Evolutionary conservation across 1,139 yeast genomes (phyloP), one percentile per base, ranked within the genome.

Genomic region (Taphrina deformans): DNA sequence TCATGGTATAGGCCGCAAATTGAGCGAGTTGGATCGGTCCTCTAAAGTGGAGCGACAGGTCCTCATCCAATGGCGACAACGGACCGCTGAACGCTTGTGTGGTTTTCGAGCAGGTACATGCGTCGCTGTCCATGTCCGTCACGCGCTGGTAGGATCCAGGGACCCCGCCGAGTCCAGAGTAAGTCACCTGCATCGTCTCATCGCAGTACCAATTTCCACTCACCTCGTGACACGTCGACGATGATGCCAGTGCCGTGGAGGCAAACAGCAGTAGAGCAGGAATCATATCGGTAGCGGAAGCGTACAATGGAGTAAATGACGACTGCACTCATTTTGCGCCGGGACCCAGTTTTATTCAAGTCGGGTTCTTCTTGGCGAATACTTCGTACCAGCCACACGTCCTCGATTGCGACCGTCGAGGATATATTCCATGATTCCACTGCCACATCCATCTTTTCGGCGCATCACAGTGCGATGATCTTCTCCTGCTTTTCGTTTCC

Each of bases 1-100:
- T 69, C 68, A 85, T 84, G 68, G 82, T 80, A 77, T 86, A 87
- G 71, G 82, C 89, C 71, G 91, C 97, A 74, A 93, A 90, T 77
- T 89, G 88, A 72, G 81, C 78, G 74, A 92, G 82, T 67, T 83
- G 80, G 70, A 93, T 76, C 38, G 98, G 99, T 66, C 98, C 99
- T 78, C 98, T 85, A 81, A 92, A 89, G 77, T 92, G 98, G 66
- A 93, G 89, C 18, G 96, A 86, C 62, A 92, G 79, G 75, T 90
- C 97, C 78, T 90, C 96, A 77, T 90, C 85, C 68, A 92, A 79
- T 38, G 98, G 98, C 58, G 96, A 79, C 73, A 89, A 79, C 29
- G 84, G 68, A 59, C 98, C 98, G 16, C 88, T 82, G 78, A 90
- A 88, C 9, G 82, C 69, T 21, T 78, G 77, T 16, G 83, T 72